Evolutionary conservation across 331 rosid genomes (phyloP).

Genomic region (Rosa hybrid): DNA sequence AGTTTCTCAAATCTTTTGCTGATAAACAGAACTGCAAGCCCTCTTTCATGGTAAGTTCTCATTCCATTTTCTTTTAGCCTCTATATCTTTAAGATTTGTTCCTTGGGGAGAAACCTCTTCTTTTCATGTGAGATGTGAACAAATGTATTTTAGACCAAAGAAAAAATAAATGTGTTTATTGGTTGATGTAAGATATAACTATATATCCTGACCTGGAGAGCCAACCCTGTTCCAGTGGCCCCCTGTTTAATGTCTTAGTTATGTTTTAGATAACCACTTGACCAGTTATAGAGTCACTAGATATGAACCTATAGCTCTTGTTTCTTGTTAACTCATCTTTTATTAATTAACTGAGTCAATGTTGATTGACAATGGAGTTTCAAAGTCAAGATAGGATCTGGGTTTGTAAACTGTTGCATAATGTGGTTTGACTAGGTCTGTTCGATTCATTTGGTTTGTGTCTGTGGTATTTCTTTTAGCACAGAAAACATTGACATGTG

Average conservation of each 20-base stretch:
- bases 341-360: slow-evolving; percentile 4
- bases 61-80: neutral
- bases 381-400: neutral
- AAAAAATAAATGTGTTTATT: neutral
- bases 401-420: neutral
- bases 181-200: neutral
- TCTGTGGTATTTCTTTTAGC: neutral
- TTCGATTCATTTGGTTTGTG: neutral
- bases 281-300: neutral
- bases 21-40: slow-evolving; percentile 93
- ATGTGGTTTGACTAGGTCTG: neutral
- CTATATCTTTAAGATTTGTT: neutral
- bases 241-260: neutral
- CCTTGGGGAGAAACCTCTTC: neutral
- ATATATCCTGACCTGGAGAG: neutral
- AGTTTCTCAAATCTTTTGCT: slow-evolving; percentile 65
- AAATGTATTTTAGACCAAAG: neutral
- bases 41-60: slow-evolving; percentile 69
- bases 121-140: neutral
- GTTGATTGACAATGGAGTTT: slow-evolving; percentile 11
- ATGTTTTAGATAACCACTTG: neutral
- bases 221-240: neutral
- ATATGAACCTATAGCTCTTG: slow-evolving; percentile 14
- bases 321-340: neutral
- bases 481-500: neutral